Evolutionary conservation across 306 rosid species (phyloP), one percentile per base, ranked within the genome.

Genomic region (Clitoria ternatea): DNA sequence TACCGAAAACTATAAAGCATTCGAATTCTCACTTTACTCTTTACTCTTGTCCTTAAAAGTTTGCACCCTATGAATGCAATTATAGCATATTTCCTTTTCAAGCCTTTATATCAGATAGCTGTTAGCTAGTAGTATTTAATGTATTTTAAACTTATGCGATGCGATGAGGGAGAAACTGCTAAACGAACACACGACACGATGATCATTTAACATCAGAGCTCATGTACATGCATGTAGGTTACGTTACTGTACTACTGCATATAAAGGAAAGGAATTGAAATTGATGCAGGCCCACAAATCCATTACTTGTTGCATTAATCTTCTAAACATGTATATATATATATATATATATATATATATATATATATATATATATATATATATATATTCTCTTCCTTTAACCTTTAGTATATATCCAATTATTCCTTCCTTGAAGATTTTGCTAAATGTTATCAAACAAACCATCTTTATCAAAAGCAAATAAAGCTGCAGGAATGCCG

Each of bases 391-490:
- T n/a, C 27, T 66, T 73, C 57, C 54, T 73, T 60, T 79, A 37
- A 30, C 61, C 66, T 66, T 79, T 79, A 20, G 37, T 65, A 26
- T n/a, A 2, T 0, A 70, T 5, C 18, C 5, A 53, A 48, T 37
- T 77, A 78, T 79, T 66, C 83, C 60, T 79, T 79, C 33, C 83
- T 73, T 79, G 22, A 37, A 32, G 4, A 19, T 56, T 70, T 77
- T 54, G 48, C 56, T 4, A n/a, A 42, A n/a, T n/a, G n/a, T n/a
- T n/a, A n/a, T n/a, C 33, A 37, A 22, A 64, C 39, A 54, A 4
- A 9, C 30, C 42, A 1, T 66, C 79, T 67, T 79, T 79, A 52
- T 17, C 43, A 29, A 73, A 79, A 73, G 83, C 61, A 55, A n/a
- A n/a, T n/a, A 78, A 78, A 72, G 82, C 63, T 64, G 73, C 10